Percentiles rank a stretch among this genome's conserved stretches.
phyloP scores from a whole-genome alignment of 352 stramenopile genomes.

The Phytophthora constricta region DNA sequence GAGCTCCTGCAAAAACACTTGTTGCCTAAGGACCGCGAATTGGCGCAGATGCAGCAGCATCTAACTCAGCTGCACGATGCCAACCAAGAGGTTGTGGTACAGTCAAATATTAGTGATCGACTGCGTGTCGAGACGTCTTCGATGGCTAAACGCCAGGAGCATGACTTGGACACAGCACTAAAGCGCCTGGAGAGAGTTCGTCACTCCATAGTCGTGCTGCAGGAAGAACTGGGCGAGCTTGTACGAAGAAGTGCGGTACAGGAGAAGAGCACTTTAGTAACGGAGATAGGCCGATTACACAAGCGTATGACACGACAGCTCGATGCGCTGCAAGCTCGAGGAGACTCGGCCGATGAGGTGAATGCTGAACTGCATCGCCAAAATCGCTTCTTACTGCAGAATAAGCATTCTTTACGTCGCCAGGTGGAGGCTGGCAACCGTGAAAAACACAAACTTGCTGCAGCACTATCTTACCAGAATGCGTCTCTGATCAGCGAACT shows the following conservation, averaged over 20 bases:
- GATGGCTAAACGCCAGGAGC: conserved; percentile 52
- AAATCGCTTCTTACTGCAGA: conserved; percentile 76
- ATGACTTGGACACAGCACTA: conserved; percentile 39
- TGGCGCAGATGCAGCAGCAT: conserved; percentile 71
- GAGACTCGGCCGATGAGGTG: conserved; percentile 63
- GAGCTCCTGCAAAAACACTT: conserved; percentile 75
- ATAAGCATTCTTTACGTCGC: conserved; percentile 71
- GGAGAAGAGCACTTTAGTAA: conserved; percentile 68
- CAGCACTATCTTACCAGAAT: conserved; percentile 78
- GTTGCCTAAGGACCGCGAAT: conserved; percentile 69
- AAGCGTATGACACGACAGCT: conserved; percentile 65
- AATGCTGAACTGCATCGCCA: conserved; percentile 76
- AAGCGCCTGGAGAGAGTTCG: conserved; percentile 52
- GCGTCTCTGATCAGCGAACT: conserved; percentile 66
- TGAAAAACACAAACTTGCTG: conserved; percentile 77
- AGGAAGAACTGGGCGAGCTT: conserved; percentile 70
- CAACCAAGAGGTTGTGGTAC: conserved; percentile 75
- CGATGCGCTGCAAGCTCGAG: conserved; percentile 54
- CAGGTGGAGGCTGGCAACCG: conserved; percentile 67
- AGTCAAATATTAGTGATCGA: conserved; percentile 73
- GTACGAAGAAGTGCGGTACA: conserved; percentile 61
- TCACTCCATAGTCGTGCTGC: conserved; percentile 65
- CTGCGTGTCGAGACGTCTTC: conserved; percentile 55
- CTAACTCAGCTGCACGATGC: conserved; percentile 60
- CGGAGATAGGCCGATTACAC: conserved; percentile 70